A percentile compares a stretch with the other conserved stretches of the same genome.
These are phyloP conservation scores for Isatis lusitanica DNA, from an alignment of 441 rosid species.

Conservation along the genomic window DNA sequence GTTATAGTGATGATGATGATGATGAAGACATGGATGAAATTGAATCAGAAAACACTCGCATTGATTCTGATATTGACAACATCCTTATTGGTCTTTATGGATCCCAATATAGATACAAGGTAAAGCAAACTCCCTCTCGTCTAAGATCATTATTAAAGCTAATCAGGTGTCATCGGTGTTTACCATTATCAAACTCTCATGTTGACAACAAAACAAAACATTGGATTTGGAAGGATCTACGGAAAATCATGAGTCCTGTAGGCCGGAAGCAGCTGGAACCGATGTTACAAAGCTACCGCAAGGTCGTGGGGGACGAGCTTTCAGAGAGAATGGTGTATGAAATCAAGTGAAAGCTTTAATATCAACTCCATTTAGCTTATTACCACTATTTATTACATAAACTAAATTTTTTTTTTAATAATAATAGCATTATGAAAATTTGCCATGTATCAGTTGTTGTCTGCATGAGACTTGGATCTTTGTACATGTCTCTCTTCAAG, in stretches of 20 bases:
- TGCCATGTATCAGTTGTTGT: constrained; percentile 17
- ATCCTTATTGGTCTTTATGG: constrained; percentile 50
- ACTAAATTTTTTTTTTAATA: constrained; percentile 8
- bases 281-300: constrained; percentile 54
- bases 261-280: constrained; percentile 49
- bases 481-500: constrained; percentile 1
- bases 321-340: constrained; percentile 64
- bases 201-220: constrained; percentile 17
- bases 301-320: constrained; percentile 61
- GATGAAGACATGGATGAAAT: constrained; percentile 31
- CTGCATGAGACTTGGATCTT: neutral
- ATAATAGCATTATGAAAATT: neutral
- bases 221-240: constrained; percentile 56
- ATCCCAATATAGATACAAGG: constrained; percentile 66
- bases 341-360: constrained; percentile 39
- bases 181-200: neutral
- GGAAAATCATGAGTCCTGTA: constrained; percentile 33
- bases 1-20: constrained; percentile 33
- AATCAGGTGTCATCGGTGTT: constrained; percentile 4
- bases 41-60: constrained; percentile 54
- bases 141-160: constrained; percentile 8
- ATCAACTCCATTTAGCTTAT: constrained; percentile 1
- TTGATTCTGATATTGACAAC: constrained; percentile 47
- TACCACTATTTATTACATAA: constrained; percentile 8
- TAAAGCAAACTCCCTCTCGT: constrained; percentile 24